Conservation (phyloP, 495 filamentous ascomycete genomes). For the Penicillium roqueforti region DNA sequence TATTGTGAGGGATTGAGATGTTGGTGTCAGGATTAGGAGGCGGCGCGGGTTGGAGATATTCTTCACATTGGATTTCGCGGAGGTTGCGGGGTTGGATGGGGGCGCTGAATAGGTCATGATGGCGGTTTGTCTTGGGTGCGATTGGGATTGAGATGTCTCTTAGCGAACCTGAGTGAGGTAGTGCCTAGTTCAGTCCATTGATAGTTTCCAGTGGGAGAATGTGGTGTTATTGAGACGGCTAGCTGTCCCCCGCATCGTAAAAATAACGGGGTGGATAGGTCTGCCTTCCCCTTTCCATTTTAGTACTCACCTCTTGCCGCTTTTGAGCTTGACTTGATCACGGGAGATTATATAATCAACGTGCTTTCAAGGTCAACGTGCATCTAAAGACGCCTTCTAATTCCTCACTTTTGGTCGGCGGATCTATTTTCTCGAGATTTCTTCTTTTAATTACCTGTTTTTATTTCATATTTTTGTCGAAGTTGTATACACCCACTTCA, state of each 20-base stretch:
- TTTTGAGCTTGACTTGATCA: neutral
- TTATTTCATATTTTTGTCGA: too few relatives aligned
- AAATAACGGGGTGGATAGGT: constrained; percentile 23
- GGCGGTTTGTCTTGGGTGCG: neutral
- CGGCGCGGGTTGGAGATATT: constrained; percentile 48
- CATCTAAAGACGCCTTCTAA: too few relatives aligned
- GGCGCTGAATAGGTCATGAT: constrained; percentile 9
- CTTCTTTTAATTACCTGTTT: too few relatives aligned
- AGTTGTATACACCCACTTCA: too few relatives aligned
- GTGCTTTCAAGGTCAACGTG: too few relatives aligned
- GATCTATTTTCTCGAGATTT: too few relatives aligned
- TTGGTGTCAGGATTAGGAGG: constrained; percentile 50
- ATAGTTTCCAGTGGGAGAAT: neutral
- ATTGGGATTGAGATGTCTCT: neutral
- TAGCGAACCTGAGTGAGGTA: neutral
- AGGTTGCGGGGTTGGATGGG: constrained; percentile 2
- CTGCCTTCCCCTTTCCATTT: neutral
- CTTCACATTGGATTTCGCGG: constrained; percentile 16
- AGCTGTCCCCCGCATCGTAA: constrained; percentile 22
- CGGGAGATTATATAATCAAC: neutral
- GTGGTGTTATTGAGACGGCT: constrained; percentile 6
- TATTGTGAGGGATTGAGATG: constrained; percentile 34
- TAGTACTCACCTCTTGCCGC: neutral
- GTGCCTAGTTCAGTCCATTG: neutral
- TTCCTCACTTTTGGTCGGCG: too few relatives aligned